Conservation (phyloP, 805 yeast genomes). For the Pichia nanzhaoensis region DNA sequence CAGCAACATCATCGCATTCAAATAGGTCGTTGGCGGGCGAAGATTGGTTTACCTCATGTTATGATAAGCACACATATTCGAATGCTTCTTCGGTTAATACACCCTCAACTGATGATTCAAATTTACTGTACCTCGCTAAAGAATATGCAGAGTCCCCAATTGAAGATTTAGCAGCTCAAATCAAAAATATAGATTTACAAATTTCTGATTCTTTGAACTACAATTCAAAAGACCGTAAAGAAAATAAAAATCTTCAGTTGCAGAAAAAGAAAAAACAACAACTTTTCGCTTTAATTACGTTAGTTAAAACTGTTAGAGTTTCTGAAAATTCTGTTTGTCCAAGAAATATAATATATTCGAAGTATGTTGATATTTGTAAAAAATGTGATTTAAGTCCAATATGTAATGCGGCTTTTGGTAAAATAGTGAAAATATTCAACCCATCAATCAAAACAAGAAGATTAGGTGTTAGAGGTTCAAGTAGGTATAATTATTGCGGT, state of each 20-base stretch:
- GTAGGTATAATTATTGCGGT: constrained; percentile 84
- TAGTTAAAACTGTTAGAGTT: constrained; percentile 55
- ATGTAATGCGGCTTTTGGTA: constrained; percentile 76
- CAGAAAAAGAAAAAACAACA: constrained; percentile 56
- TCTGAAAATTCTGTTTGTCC: constrained; percentile 51
- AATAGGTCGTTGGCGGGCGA: constrained; percentile 3
- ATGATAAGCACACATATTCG: constrained; percentile 2
- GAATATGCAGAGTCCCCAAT: constrained; percentile 1
- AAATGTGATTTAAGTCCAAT: constrained; percentile 49
- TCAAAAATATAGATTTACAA: constrained; percentile 2
- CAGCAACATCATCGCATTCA: constrained; percentile 4
- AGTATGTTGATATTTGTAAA: constrained; percentile 52
- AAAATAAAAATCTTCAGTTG: constrained; percentile 18
- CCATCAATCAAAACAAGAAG: constrained; percentile 70
- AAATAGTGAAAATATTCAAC: constrained; percentile 55
- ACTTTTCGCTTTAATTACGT: constrained; percentile 76
- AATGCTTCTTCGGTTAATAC: neutral
- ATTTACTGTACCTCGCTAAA: constrained; percentile 1
- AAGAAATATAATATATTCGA: constrained; percentile 60
- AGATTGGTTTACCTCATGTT: constrained; percentile 1
- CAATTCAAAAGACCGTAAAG: constrained; percentile 11
- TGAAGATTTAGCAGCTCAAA: neutral
- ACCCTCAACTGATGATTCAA: constrained; percentile 3
- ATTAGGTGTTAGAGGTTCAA: constrained; percentile 74
- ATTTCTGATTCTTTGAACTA: neutral